phyloP scores from a whole-genome alignment of 192 early-diverging fungal species.

The Backusella tuberculispora region DNA sequence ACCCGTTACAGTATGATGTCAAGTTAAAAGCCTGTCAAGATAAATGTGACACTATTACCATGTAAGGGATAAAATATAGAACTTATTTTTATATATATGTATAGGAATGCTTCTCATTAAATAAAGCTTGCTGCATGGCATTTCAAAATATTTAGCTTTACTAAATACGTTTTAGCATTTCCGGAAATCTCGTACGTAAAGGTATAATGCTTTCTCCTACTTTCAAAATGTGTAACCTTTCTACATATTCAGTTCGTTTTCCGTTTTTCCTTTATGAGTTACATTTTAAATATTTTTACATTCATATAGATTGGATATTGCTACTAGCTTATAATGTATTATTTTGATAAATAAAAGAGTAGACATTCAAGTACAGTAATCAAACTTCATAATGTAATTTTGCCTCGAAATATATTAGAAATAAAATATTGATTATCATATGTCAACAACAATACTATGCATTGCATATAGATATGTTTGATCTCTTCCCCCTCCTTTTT shows the following conservation, averaged over 20 bases:
- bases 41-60: background rate
- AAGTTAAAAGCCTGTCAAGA: background rate
- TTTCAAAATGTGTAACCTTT: background rate
- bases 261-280: background rate
- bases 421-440: no score
- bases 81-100: background rate
- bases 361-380: no score
- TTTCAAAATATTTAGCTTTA: background rate
- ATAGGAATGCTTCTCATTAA: background rate
- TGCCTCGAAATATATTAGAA: no score
- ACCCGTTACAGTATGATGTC: no score
- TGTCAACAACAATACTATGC: no score
- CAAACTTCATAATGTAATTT: no score
- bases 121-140: background rate
- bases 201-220: background rate
- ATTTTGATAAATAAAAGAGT: background rate
- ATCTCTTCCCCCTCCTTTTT: no score
- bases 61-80: background rate
- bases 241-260: background rate
- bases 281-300: no score
- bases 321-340: background rate
- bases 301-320: background rate
- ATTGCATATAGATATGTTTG: no score
- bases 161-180: background rate
- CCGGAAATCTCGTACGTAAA: background rate